Conservation (phyloP, 352 stramenopile species). For the Globisporangium megalacanthum region DNA sequence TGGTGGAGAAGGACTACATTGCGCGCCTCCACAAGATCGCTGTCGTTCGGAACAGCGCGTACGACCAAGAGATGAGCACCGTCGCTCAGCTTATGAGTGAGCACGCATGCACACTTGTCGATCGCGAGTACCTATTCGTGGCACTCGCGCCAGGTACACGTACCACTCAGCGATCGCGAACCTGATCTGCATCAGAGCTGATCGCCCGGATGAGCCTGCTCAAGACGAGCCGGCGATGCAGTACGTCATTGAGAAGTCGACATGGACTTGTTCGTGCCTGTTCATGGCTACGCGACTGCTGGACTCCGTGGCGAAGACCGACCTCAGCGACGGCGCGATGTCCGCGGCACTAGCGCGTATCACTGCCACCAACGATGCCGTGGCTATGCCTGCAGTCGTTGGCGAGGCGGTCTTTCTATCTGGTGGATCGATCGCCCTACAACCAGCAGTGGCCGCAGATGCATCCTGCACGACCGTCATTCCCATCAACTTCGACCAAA, state of each 20-base stretch:
- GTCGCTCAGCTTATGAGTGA: slow-evolving; percentile 17
- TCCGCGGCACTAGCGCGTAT: no score
- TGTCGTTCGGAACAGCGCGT: slow-evolving; percentile 8
- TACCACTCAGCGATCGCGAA: slow-evolving; percentile 11
- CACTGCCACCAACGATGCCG: no score
- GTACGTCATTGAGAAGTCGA: slow-evolving; percentile 9
- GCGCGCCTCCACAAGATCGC: slow-evolving; percentile 10
- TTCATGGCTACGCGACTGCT: slow-evolving; percentile 10
- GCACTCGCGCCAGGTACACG: slow-evolving; percentile 8
- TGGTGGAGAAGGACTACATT: slow-evolving; percentile 13
- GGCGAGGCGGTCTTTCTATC: background rate
- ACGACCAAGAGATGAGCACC: slow-evolving; percentile 14
- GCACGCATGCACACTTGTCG: slow-evolving; percentile 17
- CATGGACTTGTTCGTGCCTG: slow-evolving; percentile 19
- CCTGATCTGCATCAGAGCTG: slow-evolving; percentile 8
- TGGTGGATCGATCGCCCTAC: no score
- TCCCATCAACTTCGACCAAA: no score
- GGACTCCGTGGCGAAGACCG: no score
- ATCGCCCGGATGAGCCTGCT: background rate
- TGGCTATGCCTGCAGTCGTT: no score
- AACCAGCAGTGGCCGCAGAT: no score
- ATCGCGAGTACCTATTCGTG: slow-evolving; percentile 12
- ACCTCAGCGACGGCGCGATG: no score
- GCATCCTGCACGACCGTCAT: no score
- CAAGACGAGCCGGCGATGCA: slow-evolving; percentile 15